These are phyloP conservation scores for Globisporangium cederbergense DNA, from an alignment of 352 stramenopile genomes.

Conservation along the genomic window DNA sequence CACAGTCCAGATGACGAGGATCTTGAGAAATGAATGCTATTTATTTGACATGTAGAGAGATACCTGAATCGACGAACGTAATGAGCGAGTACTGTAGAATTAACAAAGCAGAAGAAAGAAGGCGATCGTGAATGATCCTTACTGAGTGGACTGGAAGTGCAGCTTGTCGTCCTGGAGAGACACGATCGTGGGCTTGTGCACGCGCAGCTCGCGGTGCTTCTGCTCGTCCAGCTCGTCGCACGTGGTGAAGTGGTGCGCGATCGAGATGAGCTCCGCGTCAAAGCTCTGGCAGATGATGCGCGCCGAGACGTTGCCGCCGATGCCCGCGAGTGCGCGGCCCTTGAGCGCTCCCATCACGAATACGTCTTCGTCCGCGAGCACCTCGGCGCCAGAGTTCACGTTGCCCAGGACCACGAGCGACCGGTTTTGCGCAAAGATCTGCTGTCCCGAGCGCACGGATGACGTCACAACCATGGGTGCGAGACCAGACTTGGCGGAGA, in stretches of 20 bases:
- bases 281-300: conserved; percentile 78
- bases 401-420: conserved; percentile 83
- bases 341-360: conserved; percentile 79
- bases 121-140: background rate
- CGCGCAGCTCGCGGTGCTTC: conserved; percentile 35
- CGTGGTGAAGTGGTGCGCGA: conserved; percentile 89
- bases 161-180: conserved; percentile 57
- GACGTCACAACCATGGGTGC: conserved; percentile 65
- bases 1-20: background rate
- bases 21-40: background rate
- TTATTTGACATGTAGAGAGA: conserved; percentile 9
- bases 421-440: conserved; percentile 80
- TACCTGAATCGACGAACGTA: conserved; percentile 4
- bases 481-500: background rate
- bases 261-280: conserved; percentile 88
- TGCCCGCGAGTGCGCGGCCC: conserved; percentile 80
- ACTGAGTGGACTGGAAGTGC: conserved; percentile 56
- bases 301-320: conserved; percentile 67
- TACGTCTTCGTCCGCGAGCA: conserved; percentile 85
- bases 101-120: background rate
- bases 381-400: conserved; percentile 85
- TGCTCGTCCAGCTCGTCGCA: conserved; percentile 64
- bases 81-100: background rate
- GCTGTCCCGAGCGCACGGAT: conserved; percentile 84
- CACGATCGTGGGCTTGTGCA: conserved; percentile 51